Base-by-base conservation (phyloP, 768 basidiomycete species). In the Lactarius tabidus region DNA sequence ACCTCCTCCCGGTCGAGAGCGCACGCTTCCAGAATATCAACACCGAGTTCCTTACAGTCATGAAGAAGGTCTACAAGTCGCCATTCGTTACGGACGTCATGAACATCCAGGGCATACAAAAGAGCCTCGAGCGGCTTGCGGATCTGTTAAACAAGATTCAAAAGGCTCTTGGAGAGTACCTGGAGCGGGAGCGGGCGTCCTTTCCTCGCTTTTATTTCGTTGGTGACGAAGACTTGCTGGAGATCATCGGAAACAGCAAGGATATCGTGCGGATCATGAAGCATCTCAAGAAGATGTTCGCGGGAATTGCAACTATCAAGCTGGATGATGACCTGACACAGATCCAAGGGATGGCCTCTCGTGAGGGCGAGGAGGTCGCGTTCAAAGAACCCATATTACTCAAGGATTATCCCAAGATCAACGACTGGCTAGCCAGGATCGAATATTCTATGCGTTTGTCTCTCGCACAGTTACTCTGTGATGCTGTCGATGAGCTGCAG, bases 191-290 rank as follows among this genome's bases (percentile, higher is more conserved):
- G 73, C 89, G 97, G 62, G 89, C 96, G 5, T 94, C 93, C 0
- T 99, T 99, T 85, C 97, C 97, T 72, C 91, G 97, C 9, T 99
- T 99, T 81, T 99, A 99, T 79, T 99, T 99, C 72, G 95, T 99
- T 60, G 97, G 97, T 71, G 97, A 99, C 77, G 97, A 99, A 74
- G 97, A 99, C 74, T 78, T 99, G 66, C 82, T 99, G 67, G 97
- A 99, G 76, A 99, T 99, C 71, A 98, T 99, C 69, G 97, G 97
- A 68, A 99, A 99, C 79, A 97, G 94, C 83, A 99, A 98, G 76
- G 95, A 98, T 73, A 97, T 98, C 70, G 77, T 94, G 52, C 90
- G 97, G 43, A 92, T 98, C 76, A 94, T 97, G 93, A 99, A 99
- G 71, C 97, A 98, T 78, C 82, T 99, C 65, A 98, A 98, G 81